Base-by-base conservation (phyloP, 2,329 filamentous ascomycete genomes). In the Nemania sp. region DNA sequence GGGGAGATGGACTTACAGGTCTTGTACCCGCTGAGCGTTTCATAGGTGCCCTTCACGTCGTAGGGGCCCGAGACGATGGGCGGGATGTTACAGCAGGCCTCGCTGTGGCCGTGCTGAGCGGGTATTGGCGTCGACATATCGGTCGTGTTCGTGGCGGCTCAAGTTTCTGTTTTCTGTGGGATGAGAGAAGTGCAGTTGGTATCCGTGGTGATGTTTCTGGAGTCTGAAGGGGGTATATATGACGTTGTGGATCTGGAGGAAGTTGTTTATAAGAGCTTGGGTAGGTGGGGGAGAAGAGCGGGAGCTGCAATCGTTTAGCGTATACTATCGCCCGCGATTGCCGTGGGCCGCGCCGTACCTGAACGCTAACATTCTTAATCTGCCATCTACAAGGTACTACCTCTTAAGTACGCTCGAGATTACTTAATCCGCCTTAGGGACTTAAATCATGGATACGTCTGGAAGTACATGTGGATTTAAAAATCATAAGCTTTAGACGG, bases 1-100 rank as follows among this genome's bases (percentile, higher is more conserved):
- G 47, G 42, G 39, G 34, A 32, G 9, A 25, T 42, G 10, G 2
- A 54, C 74, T 60, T 68, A 81, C 80, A 82, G 9, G 83, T 84
- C 68, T 83, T 86, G 66, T 81, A 77, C 40, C 81, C 83, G 32
- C 79, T 83, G 61, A 87, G 77, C 25, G 80, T 79, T 64, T 85
- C 80, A 63, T 86, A 88, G 54, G 73, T 75, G 59, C 86, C 86
- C 75, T 84, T 84, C 37, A 76, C 72, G 54, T 79, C 69, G 73
- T 88, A 88, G 12, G 79, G 82, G 65, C 81, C 79, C 5, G 79
- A 71, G n/a, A 85, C 75, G 46, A 87, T 79, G 6, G 85, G 83
- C 9, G 86, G 82, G 53, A 86, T 78, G 69, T 82, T 84, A 72
- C 83, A 86, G 78, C 83, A 86, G 69, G 83, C 79, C 72, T 59